Conservation (phyloP, 2,329 filamentous ascomycete genomes). For the Alternaria sp. region DNA sequence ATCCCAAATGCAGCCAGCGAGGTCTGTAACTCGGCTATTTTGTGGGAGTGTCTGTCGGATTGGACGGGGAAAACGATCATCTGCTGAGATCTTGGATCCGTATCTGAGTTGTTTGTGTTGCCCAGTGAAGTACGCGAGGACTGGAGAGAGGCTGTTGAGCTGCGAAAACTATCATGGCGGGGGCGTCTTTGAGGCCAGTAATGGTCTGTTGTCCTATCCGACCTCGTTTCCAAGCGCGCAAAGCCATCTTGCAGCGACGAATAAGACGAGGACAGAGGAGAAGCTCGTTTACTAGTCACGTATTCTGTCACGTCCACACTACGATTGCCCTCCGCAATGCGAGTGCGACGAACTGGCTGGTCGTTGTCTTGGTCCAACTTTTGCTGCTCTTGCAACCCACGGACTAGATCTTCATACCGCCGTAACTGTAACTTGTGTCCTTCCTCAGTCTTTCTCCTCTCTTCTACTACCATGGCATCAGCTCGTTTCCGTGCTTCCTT, state of each 20-base stretch:
- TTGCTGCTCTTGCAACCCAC: not conserved
- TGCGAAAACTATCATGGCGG: constrained; percentile 3
- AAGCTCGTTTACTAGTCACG: constrained; percentile 5
- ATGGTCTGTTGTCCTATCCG: not conserved
- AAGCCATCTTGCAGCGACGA: not conserved
- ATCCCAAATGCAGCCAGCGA: constrained; percentile 4
- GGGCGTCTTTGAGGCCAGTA: not conserved
- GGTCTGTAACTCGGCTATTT: not conserved
- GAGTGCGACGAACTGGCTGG: constrained; percentile 18
- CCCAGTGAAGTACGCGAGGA: not conserved
- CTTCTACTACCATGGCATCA: not conserved
- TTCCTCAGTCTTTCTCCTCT: not conserved
- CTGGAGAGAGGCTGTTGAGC: not conserved
- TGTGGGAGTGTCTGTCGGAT: not conserved
- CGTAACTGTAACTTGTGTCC: not conserved
- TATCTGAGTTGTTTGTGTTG: not conserved
- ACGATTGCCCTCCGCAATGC: constrained; percentile 21
- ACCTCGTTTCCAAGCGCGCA: not conserved
- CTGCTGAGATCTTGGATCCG: not conserved
- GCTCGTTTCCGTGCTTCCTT: not conserved
- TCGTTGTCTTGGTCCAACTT: not conserved
- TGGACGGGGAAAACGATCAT: constrained; percentile 2
- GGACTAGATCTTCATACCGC: constrained; percentile 3
- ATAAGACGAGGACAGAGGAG: not conserved
- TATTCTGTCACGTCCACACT: constrained; percentile 33